Conservation (phyloP, 1,139 yeast genomes). For the Scheffersomyces insectosa region DNA sequence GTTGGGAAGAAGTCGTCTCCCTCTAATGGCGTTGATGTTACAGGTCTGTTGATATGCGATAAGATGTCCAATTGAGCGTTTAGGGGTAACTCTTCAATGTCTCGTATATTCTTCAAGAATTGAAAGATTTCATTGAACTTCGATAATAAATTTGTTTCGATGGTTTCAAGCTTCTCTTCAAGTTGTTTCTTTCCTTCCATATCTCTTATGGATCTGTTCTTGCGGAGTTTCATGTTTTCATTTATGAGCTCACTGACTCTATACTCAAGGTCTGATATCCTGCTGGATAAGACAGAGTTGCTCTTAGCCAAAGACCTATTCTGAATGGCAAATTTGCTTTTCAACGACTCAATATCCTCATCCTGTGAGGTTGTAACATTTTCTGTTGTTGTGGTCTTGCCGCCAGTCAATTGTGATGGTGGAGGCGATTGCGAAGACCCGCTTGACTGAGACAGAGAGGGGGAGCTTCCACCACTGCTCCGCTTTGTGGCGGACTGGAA, state of each 20-base stretch:
- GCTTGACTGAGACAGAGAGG: too few species aligned
- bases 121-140: conserved; percentile 47
- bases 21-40: conserved; percentile 24
- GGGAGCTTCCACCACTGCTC: too few species aligned
- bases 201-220: conserved; percentile 6
- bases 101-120: conserved; percentile 34
- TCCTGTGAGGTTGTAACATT: not conserved
- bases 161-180: conserved; percentile 24
- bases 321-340: conserved; percentile 26
- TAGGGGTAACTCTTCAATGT: conserved; percentile 28
- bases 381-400: not conserved
- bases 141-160: conserved; percentile 43
- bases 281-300: conserved; percentile 51
- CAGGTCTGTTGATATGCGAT: conserved; percentile 13
- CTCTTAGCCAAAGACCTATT: conserved; percentile 57
- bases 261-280: conserved; percentile 52
- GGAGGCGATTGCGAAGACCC: too few species aligned
- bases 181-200: conserved; percentile 7
- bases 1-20: conserved; percentile 3
- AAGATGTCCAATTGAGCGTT: conserved; percentile 19
- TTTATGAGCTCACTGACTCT: conserved; percentile 16
- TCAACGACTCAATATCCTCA: conserved; percentile 3
- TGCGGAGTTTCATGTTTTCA: conserved; percentile 13
- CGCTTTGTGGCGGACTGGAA: conserved; percentile 10
- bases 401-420: not conserved